Percentiles rank a stretch among this genome's conserved stretches.
Conservation (phyloP, 352 stramenopile genomes). For the Phytophthora colocasiae region DNA sequence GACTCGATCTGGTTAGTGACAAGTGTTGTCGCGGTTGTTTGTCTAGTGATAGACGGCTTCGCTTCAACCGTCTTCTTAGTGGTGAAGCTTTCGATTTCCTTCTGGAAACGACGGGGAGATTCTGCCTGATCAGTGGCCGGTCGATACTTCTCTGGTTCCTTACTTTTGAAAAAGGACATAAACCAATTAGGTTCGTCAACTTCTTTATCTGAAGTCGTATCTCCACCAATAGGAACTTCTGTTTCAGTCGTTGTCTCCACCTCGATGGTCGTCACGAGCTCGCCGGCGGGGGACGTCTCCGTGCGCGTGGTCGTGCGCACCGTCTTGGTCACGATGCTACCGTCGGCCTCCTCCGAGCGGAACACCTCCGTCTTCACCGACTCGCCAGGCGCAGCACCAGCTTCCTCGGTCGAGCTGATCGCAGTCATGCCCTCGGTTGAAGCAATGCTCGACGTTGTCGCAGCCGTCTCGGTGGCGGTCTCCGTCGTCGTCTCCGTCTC, state of each 20-base stretch:
- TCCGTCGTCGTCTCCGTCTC: slow-evolving; percentile 17
- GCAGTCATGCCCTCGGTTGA: slow-evolving; percentile 12
- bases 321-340: slow-evolving; percentile 19
- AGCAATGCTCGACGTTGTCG: slow-evolving; percentile 13
- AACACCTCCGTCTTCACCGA: slow-evolving; percentile 16
- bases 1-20: background rate
- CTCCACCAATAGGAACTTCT: slow-evolving; percentile 1
- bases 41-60: background rate
- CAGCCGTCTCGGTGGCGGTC: slow-evolving; percentile 12
- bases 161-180: slow-evolving; percentile 20
- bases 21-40: background rate
- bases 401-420: slow-evolving; percentile 17
- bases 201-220: background rate
- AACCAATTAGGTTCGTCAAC: slow-evolving; percentile 21
- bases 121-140: background rate
- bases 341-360: slow-evolving; percentile 13
- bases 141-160: too few relatives aligned
- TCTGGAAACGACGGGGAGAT: background rate
- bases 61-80: background rate
- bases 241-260: slow-evolving; percentile 27
- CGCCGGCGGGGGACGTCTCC: slow-evolving; percentile 2
- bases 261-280: slow-evolving; percentile 20
- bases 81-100: background rate
- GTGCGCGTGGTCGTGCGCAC: slow-evolving; percentile 20
- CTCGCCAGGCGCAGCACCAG: slow-evolving; percentile 4